These are phyloP conservation scores for Agaricus subrufescens DNA, from an alignment of 768 basidiomycete genomes.

Conservation along the genomic window DNA sequence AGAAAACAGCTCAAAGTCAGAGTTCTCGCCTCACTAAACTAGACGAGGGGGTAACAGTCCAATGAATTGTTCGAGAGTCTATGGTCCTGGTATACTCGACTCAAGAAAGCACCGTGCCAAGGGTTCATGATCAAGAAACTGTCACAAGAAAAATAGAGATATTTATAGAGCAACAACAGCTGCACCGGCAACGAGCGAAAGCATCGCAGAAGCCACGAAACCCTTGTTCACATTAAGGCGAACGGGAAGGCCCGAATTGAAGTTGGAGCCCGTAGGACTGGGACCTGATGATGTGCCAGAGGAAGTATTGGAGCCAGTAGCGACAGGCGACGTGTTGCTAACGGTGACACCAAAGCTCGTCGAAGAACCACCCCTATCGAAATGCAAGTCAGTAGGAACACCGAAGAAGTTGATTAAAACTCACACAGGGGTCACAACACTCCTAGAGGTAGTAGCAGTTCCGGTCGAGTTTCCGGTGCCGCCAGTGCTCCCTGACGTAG, in stretches of 20 bases:
- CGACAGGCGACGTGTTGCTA: slow-evolving; percentile 11
- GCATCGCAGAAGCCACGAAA: slow-evolving; percentile 8
- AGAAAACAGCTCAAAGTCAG: not conserved
- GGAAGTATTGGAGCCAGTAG: slow-evolving; percentile 2
- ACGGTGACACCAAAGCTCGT: slow-evolving; percentile 15
- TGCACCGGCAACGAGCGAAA: slow-evolving; percentile 44
- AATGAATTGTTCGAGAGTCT: not conserved
- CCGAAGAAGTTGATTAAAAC: not conserved
- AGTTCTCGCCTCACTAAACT: no score
- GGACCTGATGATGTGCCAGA: slow-evolving; percentile 1
- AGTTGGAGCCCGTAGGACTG: slow-evolving; percentile 15
- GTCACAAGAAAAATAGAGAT: not conserved
- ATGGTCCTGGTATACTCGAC: not conserved
- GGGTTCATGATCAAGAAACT: slow-evolving; percentile 8
- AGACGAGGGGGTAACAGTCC: not conserved
- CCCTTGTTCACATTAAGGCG: slow-evolving; percentile 20
- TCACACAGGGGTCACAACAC: slow-evolving; percentile 9
- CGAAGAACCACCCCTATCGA: not conserved
- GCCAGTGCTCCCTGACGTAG: not conserved
- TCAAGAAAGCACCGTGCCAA: not conserved
- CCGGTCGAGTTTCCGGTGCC: no score
- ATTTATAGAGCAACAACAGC: slow-evolving; percentile 38
- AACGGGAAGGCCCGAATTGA: slow-evolving; percentile 26
- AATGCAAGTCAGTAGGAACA: no score
- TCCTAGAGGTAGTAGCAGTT: not conserved